Evolutionary conservation across 306 rosid genomes (phyloP).

Genomic region (Cucumis hystrix): DNA sequence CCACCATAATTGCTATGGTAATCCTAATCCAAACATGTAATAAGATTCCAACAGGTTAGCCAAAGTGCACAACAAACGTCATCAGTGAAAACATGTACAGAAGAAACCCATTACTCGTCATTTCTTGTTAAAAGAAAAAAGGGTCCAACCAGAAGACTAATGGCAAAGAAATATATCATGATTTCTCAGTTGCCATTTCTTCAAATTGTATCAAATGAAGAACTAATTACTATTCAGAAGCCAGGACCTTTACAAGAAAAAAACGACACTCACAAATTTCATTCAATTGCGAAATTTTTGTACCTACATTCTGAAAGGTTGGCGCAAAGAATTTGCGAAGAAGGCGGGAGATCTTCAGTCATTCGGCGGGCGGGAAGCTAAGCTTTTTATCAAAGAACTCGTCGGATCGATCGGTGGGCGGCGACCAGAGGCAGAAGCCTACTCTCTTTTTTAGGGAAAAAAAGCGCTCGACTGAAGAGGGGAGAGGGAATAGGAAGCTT

Average conservation of each 20-base stretch:
- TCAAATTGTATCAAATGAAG: background rate
- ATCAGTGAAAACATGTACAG: background rate
- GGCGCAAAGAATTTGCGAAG: too few relatives aligned
- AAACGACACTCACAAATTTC: background rate
- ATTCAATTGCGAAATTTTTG: background rate
- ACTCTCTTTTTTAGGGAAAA: too few relatives aligned
- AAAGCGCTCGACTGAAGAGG: too few relatives aligned
- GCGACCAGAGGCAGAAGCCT: too few relatives aligned
- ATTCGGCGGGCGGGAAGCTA: too few relatives aligned
- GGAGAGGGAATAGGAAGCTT: too few relatives aligned
- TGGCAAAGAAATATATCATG: background rate
- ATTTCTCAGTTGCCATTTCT: background rate
- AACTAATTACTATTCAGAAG: background rate
- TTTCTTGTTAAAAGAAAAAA: background rate
- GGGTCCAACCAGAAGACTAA: background rate
- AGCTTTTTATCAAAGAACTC: too few relatives aligned
- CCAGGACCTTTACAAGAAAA: background rate
- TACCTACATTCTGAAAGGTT: background rate
- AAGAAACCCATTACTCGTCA: background rate
- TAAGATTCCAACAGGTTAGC: background rate
- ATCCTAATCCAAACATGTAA: background rate
- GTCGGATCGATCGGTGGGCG: too few relatives aligned
- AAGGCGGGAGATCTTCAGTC: too few relatives aligned
- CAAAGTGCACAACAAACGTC: background rate
- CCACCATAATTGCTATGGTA: background rate